Evolutionary conservation across 805 yeast species (phyloP).

Genomic region (Ogataea paraovalis): DNA sequence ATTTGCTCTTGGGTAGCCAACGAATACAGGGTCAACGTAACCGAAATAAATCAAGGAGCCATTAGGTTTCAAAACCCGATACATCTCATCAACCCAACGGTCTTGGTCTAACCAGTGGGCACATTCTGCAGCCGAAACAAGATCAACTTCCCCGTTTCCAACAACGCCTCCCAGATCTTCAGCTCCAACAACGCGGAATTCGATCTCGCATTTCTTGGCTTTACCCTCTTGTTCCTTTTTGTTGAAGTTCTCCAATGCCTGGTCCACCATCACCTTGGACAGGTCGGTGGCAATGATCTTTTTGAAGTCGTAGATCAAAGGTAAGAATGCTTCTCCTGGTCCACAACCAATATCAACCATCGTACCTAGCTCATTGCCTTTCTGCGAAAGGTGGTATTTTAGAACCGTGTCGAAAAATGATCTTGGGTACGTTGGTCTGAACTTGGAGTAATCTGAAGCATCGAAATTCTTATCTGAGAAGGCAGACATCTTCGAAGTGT

Average conservation of each 20-base stretch:
- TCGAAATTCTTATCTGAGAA: constrained; percentile 52
- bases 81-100: constrained; percentile 28
- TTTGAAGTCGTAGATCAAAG: constrained; percentile 35
- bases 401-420: constrained; percentile 38
- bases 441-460: constrained; percentile 47
- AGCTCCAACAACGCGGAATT: constrained; percentile 18
- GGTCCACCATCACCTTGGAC: constrained; percentile 43
- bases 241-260: constrained; percentile 30
- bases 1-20: constrained; percentile 51
- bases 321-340: constrained; percentile 48
- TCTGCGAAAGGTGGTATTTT: constrained; percentile 30
- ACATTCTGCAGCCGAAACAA: constrained; percentile 78
- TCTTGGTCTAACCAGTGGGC: constrained; percentile 68
- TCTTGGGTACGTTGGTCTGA: constrained; percentile 66
- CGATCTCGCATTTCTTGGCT: constrained; percentile 5
- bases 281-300: constrained; percentile 44
- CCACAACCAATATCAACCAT: constrained; percentile 59
- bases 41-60: constrained; percentile 70
- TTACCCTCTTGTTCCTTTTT: not conserved
- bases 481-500: too few species aligned
- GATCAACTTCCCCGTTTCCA: constrained; percentile 39
- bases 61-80: constrained; percentile 34
- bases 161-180: constrained; percentile 20
- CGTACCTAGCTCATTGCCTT: constrained; percentile 28
- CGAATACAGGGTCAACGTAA: constrained; percentile 65